A percentile compares a stretch with the other conserved stretches of the same genome.
These are phyloP conservation scores for Fusarium praegraminearum DNA, from an alignment of 2,329 filamentous ascomycete genomes.

Conservation along the genomic window DNA sequence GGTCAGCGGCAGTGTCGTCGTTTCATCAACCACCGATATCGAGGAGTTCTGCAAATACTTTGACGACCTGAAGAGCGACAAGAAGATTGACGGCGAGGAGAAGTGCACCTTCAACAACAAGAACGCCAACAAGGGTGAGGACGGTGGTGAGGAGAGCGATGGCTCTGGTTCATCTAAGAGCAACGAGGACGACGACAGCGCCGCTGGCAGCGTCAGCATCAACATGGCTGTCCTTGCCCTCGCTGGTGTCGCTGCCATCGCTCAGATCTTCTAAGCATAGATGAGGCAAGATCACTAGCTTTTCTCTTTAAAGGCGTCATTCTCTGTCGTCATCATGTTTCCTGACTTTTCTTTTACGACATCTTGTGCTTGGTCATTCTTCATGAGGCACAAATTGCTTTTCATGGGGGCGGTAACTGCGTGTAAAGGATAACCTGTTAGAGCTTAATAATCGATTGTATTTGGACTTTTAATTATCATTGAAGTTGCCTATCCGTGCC, in stretches of 20 bases:
- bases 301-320: slow-evolving; percentile 51
- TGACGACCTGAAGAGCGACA: slow-evolving; percentile 55
- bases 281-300: slow-evolving; percentile 49
- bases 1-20: slow-evolving; percentile 78
- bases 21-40: slow-evolving; percentile 75
- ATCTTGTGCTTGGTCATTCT: slow-evolving; percentile 52
- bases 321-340: slow-evolving; percentile 52
- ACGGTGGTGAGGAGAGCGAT: slow-evolving; percentile 46
- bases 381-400: slow-evolving; percentile 46
- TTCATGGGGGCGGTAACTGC: slow-evolving; percentile 45
- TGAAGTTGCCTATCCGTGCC: fast-evolving
- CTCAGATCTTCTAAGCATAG: slow-evolving; percentile 64
- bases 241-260: slow-evolving; percentile 60
- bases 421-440: slow-evolving; percentile 53
- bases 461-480: slow-evolving; percentile 44
- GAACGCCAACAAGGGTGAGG: slow-evolving; percentile 63
- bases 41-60: slow-evolving; percentile 66
- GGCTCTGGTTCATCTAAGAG: slow-evolving; percentile 48
- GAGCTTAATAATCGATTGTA: slow-evolving; percentile 61
- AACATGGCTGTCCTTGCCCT: slow-evolving; percentile 63
- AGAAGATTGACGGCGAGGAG: slow-evolving; percentile 58
- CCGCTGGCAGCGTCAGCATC: slow-evolving; percentile 59
- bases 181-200: slow-evolving; percentile 54
- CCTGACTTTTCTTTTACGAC: slow-evolving; percentile 52
- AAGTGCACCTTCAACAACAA: slow-evolving; percentile 65